phyloP scores from a whole-genome alignment of 139 green algal species.

The Picochlorum sp. region DNA sequence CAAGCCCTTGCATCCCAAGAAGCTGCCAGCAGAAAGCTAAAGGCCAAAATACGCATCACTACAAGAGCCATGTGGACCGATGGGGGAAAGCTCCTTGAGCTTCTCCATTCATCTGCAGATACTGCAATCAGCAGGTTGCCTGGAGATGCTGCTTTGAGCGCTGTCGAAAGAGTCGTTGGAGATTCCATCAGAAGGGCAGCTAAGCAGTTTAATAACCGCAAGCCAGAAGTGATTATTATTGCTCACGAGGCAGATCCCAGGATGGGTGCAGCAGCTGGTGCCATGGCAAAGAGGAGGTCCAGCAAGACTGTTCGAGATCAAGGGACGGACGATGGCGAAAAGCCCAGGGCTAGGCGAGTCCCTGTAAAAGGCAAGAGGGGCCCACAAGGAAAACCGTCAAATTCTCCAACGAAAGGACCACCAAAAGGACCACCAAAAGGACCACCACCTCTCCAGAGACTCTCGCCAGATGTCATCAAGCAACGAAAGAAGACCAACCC shows the following conservation, averaged over 20 bases:
- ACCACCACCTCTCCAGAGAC: background rate
- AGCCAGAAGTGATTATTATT: constrained; percentile 82
- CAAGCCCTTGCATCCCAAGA: background rate
- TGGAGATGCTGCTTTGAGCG: constrained; percentile 33
- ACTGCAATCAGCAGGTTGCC: constrained; percentile 26
- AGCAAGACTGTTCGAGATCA: background rate
- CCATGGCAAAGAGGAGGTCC: background rate
- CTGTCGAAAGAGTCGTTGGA: constrained; percentile 65
- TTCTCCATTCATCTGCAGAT: constrained; percentile 41
- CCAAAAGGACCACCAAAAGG: background rate
- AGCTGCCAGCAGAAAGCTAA: constrained; percentile 7
- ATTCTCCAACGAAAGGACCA: background rate
- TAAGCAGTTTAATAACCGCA: constrained; percentile 64
- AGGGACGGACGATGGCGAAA: background rate
- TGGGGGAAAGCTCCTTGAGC: constrained; percentile 53
- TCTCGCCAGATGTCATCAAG: constrained; percentile 3
- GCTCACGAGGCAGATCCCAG: constrained; percentile 37
- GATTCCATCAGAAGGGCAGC: constrained; percentile 43
- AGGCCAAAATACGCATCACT: constrained; percentile 58
- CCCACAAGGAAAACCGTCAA: background rate
- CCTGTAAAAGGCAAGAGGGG: background rate
- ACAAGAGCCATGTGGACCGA: constrained; percentile 87
- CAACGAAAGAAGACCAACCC: constrained; percentile 14
- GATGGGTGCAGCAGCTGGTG: constrained; percentile 1
- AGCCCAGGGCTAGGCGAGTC: too few relatives aligned